Evolutionary conservation across 176 grass and related monocot genomes (phyloP), one percentile per base, ranked within the genome.

Genomic region (Triticum urartu): DNA sequence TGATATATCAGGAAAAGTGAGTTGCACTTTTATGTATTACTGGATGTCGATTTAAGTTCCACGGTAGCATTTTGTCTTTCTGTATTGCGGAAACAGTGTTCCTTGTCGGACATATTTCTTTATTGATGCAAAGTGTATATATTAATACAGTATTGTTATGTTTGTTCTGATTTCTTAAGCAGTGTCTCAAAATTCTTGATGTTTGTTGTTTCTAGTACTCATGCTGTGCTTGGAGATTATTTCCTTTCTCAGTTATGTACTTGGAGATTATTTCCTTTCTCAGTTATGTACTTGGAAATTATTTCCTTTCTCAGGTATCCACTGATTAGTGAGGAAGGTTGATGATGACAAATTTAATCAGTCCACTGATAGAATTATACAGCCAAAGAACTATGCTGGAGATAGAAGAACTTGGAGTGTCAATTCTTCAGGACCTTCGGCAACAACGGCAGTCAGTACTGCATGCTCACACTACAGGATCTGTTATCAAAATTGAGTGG

Each of bases 271-370:
- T 50, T 50, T 50, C 47, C 3, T 47, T 47, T 11, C 42, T 83
- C 74, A 98, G 95, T 88, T 93, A 45, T 11, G 40, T 11, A 43
- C 40, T 43, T 43, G 40, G 40, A 10, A 9, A 43, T 43, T 11
- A 43, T 43, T 43, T 43, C 40, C 43, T 47, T 47, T 11, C 43
- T 83, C 75, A 98, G 95, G 91, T 93, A 30, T 90, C 93, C 34
- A 84, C 89, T 80, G 93, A 98, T 92, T 91, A 93, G 80, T 95
- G 89, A 47, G 95, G 93, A 83, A 93, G 93, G 68, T 76, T 98
- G 62, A 8, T 93, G 74, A 87, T 95, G 89, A 90, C 91, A 81
- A 98, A 87, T 77, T 93, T 60, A 91, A 89, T 88, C 89, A 98
- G 39, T 95, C 93, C 38, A 92, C 80, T 64, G 95, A 98, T 21